Evolutionary conservation across 495 filamentous ascomycete genomes (phyloP), one percentile per base, ranked within the genome.

Genomic region (Daldinia vernicosa): DNA sequence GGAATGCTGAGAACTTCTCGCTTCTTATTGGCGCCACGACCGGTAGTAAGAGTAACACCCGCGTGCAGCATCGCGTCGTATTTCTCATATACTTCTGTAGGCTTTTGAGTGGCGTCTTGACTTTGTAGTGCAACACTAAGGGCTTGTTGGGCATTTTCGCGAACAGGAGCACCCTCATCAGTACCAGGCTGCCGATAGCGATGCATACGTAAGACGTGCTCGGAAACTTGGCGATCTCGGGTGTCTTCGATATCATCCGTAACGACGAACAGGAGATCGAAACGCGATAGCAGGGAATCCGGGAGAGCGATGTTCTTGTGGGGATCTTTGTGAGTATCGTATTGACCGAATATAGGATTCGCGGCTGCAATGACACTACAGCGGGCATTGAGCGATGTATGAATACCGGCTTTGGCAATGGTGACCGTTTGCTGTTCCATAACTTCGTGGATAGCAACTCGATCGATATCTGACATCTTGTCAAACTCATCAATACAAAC

Each of bases 391-490:
- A 99, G 87, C 22, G 93, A 97, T 6, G 95, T 99, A 80, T 99
- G 95, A 54, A 99, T 99, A 70, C 95, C 95, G 4, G 95, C 95
- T 82, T 99, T 99, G 28, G 95, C 95, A 74, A 99, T 98, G 28
- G 95, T 99, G 66, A 99, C 95, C 0, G 95, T 99, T 78, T 99
- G 95, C 82, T 99, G 95, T 80, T 99, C 95, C 95, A 99, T 99
- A 62, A 99, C 95, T 93, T 99, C 95, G 86, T 99, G 95, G 74
- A 99, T 99, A 52, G 95, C 95, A 22, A 99, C 95, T 71, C 95
- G 90, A 79, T 99, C 95, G 39, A 98, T 90, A 79, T 98, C 95
- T 69, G 92, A 96, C 95, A 99, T 99, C 82, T 99, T 99, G 81
- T 99, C 95, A 77, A 99, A 99, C 79, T 99, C 95, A 79, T 99